Conservation (phyloP, 2,329 filamentous ascomycete genomes). For the Hymenoscyphus linearis region DNA sequence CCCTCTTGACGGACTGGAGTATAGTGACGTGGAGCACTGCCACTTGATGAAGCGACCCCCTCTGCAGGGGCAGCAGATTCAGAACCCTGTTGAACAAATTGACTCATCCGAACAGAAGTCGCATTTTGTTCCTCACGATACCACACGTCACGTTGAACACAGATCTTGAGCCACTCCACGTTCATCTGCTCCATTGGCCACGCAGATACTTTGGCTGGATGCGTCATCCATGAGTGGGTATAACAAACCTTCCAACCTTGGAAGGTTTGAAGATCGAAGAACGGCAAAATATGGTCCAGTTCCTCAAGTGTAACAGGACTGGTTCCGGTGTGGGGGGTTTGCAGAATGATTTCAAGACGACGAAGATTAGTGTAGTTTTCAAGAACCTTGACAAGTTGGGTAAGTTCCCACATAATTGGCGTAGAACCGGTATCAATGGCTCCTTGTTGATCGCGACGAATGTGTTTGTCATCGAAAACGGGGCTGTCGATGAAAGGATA, state of each 20-base stretch:
- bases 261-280: slow-evolving; percentile 23
- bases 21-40: too few relatives aligned
- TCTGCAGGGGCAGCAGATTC: too few relatives aligned
- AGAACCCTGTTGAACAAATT: neutral
- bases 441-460: neutral
- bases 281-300: slow-evolving; percentile 22
- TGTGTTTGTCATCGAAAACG: neutral
- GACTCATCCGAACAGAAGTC: neutral
- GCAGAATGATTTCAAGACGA: neutral
- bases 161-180: slow-evolving; percentile 8
- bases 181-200: slow-evolving; percentile 11
- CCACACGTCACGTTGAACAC: neutral
- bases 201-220: slow-evolving; percentile 5
- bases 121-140: neutral
- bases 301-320: slow-evolving; percentile 12
- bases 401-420: neutral
- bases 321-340: neutral
- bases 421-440: neutral
- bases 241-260: slow-evolving; percentile 21
- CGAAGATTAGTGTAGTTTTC: neutral
- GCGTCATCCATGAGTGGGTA: slow-evolving; percentile 14
- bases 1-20: too few relatives aligned
- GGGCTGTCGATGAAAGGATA: neutral
- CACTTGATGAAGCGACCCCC: too few relatives aligned
- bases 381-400: neutral